Evolutionary conservation across 108 stramenopile genomes (phyloP).

Genomic region (Skeletonema marinoi): DNA sequence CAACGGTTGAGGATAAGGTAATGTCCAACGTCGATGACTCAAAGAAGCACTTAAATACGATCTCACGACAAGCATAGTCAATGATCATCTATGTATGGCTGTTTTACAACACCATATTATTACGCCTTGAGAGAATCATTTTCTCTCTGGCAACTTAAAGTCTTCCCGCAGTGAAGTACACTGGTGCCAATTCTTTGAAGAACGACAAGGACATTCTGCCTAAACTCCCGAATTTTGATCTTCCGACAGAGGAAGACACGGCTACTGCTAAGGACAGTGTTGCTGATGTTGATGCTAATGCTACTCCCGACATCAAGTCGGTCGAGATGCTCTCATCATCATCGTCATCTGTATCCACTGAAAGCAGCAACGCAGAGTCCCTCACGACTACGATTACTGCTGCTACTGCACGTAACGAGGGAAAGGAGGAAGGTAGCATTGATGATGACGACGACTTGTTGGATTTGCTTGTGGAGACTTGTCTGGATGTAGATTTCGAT

Average conservation of each 20-base stretch:
- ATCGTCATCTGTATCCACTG: background rate
- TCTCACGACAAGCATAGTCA: conserved; percentile 58
- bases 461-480: conserved; percentile 37
- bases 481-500: conserved; percentile 44
- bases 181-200: conserved; percentile 39
- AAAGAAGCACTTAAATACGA: conserved; percentile 48
- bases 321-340: background rate
- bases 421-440: background rate
- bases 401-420: background rate
- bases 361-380: background rate
- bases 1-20: background rate
- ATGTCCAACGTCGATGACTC: conserved; percentile 14
- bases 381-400: background rate
- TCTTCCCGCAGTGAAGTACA: conserved; percentile 57
- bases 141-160: conserved; percentile 10
- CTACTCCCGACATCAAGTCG: conserved; percentile 1
- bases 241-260: background rate
- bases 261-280: background rate
- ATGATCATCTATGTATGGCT: conserved; percentile 12
- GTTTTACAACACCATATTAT: background rate
- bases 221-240: background rate
- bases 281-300: background rate
- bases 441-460: conserved; percentile 26
- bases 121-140: background rate
- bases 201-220: background rate